phyloP scores from a whole-genome alignment of 345 rosid genomes.

The Acer saccharum region DNA sequence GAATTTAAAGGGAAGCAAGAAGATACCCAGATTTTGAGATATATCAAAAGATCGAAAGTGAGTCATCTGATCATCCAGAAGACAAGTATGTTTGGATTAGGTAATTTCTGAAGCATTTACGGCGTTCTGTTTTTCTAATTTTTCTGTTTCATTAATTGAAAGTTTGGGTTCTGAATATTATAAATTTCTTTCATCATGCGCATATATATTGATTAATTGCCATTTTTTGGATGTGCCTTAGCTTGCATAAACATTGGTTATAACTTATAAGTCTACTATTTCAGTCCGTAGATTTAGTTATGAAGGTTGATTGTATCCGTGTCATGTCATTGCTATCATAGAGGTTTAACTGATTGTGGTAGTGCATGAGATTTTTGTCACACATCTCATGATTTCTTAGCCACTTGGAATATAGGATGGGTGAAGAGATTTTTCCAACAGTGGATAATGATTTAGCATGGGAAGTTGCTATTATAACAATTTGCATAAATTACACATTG shows the following conservation, averaged over 20 bases:
- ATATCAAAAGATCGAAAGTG: constrained; percentile 81
- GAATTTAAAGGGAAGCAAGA: constrained; percentile 89
- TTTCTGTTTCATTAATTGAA: not conserved
- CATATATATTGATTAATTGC: not conserved
- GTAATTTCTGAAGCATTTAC: constrained; percentile 37
- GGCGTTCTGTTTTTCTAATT: not conserved
- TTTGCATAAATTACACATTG: not conserved
- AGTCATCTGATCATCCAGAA: constrained; percentile 63
- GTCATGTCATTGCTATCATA: not conserved
- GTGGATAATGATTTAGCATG: not conserved
- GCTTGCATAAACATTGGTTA: not conserved
- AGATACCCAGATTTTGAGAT: constrained; percentile 56
- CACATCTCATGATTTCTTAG: not conserved
- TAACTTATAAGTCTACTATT: not conserved
- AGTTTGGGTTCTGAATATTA: not conserved
- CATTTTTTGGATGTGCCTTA: not conserved
- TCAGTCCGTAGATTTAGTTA: not conserved
- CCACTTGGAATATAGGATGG: not conserved
- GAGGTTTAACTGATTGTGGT: not conserved
- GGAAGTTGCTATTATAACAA: not conserved
- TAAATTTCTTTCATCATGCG: not conserved
- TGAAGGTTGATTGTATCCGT: not conserved
- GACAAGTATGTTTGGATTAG: constrained; percentile 93
- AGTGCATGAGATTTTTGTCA: not conserved
- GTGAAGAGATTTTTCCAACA: not conserved